A percentile compares a stretch with the other conserved stretches of the same genome.
Evolutionary conservation across 2,329 filamentous ascomycete species (phyloP).

Genomic region (Sodiomyces alkalinus): DNA sequence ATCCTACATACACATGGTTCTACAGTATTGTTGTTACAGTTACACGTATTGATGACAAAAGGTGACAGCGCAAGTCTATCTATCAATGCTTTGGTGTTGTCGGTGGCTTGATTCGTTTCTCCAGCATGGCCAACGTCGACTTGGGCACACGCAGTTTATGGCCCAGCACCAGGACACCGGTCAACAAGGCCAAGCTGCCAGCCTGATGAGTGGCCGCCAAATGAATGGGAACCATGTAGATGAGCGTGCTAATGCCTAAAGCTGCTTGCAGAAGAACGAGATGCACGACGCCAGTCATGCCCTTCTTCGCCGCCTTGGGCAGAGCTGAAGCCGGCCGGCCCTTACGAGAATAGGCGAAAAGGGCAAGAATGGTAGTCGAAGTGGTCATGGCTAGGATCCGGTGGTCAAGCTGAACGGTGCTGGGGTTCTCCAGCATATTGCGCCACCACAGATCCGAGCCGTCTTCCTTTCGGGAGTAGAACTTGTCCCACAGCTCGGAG

Average conservation of each 20-base stretch:
- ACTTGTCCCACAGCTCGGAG: conserved; percentile 69
- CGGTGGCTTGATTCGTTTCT: conserved; percentile 25
- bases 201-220: conserved; percentile 89
- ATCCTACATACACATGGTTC: too few relatives aligned
- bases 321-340: conserved; percentile 42
- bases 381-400: conserved; percentile 82
- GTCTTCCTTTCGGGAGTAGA: conserved; percentile 70
- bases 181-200: conserved; percentile 71
- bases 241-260: conserved; percentile 77
- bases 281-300: conserved; percentile 66
- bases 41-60: too few relatives aligned
- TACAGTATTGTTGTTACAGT: too few relatives aligned
- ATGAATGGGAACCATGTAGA: conserved; percentile 84
- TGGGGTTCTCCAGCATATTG: conserved; percentile 95
- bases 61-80: too few relatives aligned
- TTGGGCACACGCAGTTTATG: conserved; percentile 63
- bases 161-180: conserved; percentile 65
- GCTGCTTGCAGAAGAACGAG: conserved; percentile 69
- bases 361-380: conserved; percentile 61
- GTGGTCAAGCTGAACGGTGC: conserved; percentile 89
- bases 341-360: conserved; percentile 69
- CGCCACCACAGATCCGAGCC: conserved; percentile 84
- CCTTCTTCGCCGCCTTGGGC: conserved; percentile 48
- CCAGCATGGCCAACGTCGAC: conserved; percentile 43
- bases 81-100: neutral